Base-by-base conservation (phyloP, 345 rosid genomes). In the Brassica nigra region DNA sequence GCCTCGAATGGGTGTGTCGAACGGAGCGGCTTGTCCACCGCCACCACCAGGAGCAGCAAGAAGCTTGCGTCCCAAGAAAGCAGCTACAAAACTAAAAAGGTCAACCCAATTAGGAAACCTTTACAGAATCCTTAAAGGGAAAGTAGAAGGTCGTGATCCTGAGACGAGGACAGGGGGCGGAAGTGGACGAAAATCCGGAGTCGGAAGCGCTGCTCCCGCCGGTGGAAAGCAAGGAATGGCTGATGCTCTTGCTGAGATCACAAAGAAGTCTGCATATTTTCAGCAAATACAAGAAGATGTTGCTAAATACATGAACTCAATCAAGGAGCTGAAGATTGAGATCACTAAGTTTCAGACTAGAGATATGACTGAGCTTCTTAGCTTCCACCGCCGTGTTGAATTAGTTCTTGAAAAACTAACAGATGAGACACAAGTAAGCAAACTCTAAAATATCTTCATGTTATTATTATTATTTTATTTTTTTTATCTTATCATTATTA, bases 181-280 rank as follows among this genome's bases (percentile, higher is more conserved):
- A 27, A 39, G 54, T 2, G 89, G 88, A 31, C 80, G 82, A 79
- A 89, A 81, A 42, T 31, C 79, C 8, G 81, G 73, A n/a, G 81
- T 58, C 1, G 73, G 69, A 68, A 65, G 69, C 12, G 70, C 73
- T 62, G 70, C 73, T 62, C 18, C 82, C 0, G 47, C 73, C 2
- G 83, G 88, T 62, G 97, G 91, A 58, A 90, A 93, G 78, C 93
- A 92, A 87, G 98, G 97, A 80, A 89, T 95, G 97, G 97, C 99
- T 37, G 99, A 93, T 85, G 98, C 99, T 44, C 86, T 95, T 7
- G 95, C 97, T 44, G 98, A 95, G 87, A 93, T 90, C 82, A 92
- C 98, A 34, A 93, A 88, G 83, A 90, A 97, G 90, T 96, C 99
- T 28, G 86, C 97, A 16, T 92, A 96, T 85, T 93, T 90, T 82